These are phyloP conservation scores for Hymenoscyphus albidus DNA, from an alignment of 2,329 filamentous ascomycete species.

Conservation along the genomic window DNA sequence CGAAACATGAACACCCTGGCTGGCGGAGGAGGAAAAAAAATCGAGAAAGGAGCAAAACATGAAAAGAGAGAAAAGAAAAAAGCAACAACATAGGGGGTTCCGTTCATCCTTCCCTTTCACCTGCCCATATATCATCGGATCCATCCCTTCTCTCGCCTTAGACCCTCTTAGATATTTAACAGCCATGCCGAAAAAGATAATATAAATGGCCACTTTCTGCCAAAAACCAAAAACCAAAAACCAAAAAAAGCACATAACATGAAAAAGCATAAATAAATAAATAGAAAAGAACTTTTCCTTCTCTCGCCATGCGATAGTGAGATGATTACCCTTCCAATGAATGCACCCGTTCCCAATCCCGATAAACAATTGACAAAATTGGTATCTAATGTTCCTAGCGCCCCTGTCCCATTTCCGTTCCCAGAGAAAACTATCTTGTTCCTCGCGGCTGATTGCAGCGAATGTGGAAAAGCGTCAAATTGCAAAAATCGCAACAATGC, in stretches of 20 bases:
- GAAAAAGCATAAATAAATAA: neutral
- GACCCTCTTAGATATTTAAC: neutral
- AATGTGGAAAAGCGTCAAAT: neutral
- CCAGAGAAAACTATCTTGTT: neutral
- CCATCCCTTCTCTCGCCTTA: neutral
- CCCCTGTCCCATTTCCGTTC: neutral
- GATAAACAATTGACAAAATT: slow-evolving; percentile 1
- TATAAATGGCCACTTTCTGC: neutral
- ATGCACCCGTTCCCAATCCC: neutral
- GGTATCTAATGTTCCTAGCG: slow-evolving; percentile 1
- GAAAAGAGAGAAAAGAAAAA: neutral
- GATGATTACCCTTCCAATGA: slow-evolving; percentile 1
- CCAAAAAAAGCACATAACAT: neutral
- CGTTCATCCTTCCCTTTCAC: neutral
- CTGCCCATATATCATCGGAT: neutral
- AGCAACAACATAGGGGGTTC: neutral
- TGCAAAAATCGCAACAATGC: slow-evolving; percentile 3
- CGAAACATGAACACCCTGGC: neutral
- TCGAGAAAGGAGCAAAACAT: neutral
- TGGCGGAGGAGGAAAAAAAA: neutral
- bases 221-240: neutral
- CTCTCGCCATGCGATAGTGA: neutral
- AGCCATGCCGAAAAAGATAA: neutral
- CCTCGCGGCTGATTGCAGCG: neutral
- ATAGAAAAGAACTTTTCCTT: neutral